A percentile compares a stretch with the other conserved stretches of the same genome.
Conservation (phyloP, 106 monocot species). For the Amphibolis antarctica region DNA sequence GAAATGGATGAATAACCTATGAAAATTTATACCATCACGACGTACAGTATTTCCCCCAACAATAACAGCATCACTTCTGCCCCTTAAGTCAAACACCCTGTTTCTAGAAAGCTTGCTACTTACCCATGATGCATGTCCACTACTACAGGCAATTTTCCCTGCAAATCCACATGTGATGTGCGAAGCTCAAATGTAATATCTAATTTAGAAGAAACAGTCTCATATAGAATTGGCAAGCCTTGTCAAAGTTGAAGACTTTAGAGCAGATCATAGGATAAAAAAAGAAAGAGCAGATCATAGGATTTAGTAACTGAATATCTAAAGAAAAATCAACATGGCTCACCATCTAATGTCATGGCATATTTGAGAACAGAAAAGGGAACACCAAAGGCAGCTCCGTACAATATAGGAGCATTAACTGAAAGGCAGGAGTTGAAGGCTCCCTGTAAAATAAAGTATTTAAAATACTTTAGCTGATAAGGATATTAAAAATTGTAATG, state of each 20-base stretch:
- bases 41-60: constrained; percentile 98
- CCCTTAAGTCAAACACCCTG: constrained; percentile 82
- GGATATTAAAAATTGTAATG: too few species aligned
- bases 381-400: constrained; percentile 62
- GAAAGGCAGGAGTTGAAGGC: constrained; percentile 74
- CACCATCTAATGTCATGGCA: constrained; percentile 99
- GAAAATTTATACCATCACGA: constrained; percentile 55
- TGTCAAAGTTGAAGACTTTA: neutral
- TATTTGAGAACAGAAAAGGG: constrained; percentile 96
- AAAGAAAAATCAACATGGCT: constrained; percentile 7
- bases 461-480: too few species aligned
- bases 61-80: constrained; percentile 92
- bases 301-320: too few species aligned
- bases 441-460: constrained; percentile 30
- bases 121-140: constrained; percentile 98
- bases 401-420: constrained; percentile 92
- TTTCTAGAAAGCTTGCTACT: constrained; percentile 70
- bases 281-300: too few species aligned
- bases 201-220: neutral
- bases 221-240: neutral
- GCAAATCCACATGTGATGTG: neutral
- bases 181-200: neutral
- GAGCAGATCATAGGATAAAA: neutral
- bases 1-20: neutral
- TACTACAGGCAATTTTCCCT: constrained; percentile 98